Evolutionary conservation across 768 basidiomycete species (phyloP).

Genomic region (Candolleomyces aberdarensis): DNA sequence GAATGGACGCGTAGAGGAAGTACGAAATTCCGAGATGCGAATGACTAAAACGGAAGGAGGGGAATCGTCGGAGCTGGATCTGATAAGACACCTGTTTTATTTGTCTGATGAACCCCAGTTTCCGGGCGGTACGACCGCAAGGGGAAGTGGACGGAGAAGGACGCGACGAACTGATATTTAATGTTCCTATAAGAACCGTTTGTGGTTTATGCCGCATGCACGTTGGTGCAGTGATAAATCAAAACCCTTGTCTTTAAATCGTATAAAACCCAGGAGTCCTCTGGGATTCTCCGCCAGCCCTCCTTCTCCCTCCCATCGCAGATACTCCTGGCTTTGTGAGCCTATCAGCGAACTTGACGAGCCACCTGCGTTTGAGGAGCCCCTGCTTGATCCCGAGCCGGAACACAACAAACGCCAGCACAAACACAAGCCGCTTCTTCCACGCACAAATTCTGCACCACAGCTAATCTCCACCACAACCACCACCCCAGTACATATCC

Average conservation of each 20-base stretch:
- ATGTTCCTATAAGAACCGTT: slow-evolving; percentile 10
- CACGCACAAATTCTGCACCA: slow-evolving; percentile 50
- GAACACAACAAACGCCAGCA: slow-evolving; percentile 63
- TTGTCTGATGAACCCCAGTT: slow-evolving; percentile 5
- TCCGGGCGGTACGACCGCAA: slow-evolving; percentile 1
- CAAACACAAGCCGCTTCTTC: slow-evolving; percentile 42
- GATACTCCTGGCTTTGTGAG: slow-evolving; percentile 35
- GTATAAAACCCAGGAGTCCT: slow-evolving; percentile 19
- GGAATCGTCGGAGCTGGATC: slow-evolving; percentile 7
- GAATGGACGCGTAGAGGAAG: not conserved
- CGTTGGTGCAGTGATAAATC: slow-evolving; percentile 33
- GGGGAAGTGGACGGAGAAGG: slow-evolving; percentile 9
- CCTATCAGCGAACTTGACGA: slow-evolving; percentile 47
- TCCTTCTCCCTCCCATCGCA: slow-evolving; percentile 7
- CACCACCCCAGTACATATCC: slow-evolving; percentile 56
- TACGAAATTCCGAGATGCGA: not conserved
- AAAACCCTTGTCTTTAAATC: slow-evolving; percentile 11
- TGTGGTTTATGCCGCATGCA: slow-evolving; percentile 27
- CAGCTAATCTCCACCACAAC: slow-evolving; percentile 65
- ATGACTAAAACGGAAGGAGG: slow-evolving; percentile 15
- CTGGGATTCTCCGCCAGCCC: slow-evolving; percentile 14
- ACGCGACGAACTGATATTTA: slow-evolving; percentile 8
- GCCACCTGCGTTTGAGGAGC: slow-evolving; percentile 30
- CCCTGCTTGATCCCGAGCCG: slow-evolving; percentile 30
- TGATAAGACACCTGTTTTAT: slow-evolving; percentile 2